Evolutionary conservation across 345 rosid genomes (phyloP), one percentile per base, ranked within the genome.

Genomic region (Mangifera indica): DNA sequence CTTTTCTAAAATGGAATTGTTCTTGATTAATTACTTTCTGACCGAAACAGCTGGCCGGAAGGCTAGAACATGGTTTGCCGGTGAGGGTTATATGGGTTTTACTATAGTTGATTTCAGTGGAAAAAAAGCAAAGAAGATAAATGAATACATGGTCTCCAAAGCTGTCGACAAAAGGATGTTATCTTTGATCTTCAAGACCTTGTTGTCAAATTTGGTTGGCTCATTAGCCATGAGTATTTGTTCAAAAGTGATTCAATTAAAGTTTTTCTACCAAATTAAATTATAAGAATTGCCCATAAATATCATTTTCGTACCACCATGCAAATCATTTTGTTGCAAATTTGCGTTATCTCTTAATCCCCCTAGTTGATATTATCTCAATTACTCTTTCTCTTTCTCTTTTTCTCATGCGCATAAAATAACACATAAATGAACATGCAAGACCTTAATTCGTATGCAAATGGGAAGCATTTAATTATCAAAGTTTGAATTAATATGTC

Each of bases 111-210:
- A 46, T 59, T 34, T 70, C 48, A 65, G 69, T 73, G 66, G 77
- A 65, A 56, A 72, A 45, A 58, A 67, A 74, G 78, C 66, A 32
- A 74, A 74, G 69, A 73, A 54, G 66, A 56, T 81, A 60, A 83
- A 84, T 62, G 69, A 80, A 80, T 65, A 74, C 71, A 73, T 78
- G 85, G 91, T 89, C 89, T 78, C 84, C 52, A 83, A 83, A 84
- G 85, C 65, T 66, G 84, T 71, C 78, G 84, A 86, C 92, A 87
- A 72, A 73, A 83, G 83, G 85, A 84, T 86, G 89, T 81, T 72
- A 78, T 81, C 72, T 87, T 79, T 80, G 84, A 80, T 86, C 72
- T 58, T 72, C 56, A 62, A 74, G 70, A 21, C 62, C 73, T 69
- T 70, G 73, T 46, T 74, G 77, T 76, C 73, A 72, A 79, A 75